Conservation (phyloP, 495 filamentous ascomycete species). For the Trypethelium eluteriae region DNA sequence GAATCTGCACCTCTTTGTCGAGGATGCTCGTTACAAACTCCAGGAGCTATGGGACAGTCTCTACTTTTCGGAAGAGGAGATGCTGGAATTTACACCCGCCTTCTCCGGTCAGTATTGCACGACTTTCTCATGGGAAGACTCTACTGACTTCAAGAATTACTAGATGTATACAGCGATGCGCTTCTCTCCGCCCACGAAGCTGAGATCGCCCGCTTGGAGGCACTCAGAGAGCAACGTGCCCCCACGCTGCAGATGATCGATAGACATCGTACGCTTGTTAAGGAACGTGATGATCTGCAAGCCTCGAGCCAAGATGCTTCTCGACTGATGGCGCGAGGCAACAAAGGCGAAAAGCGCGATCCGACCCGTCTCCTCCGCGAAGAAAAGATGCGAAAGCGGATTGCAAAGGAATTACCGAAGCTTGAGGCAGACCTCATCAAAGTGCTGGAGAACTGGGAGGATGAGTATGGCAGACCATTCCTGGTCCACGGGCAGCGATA, state of each 20-base stretch:
- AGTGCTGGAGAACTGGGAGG: slow-evolving; percentile 78
- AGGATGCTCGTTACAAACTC: slow-evolving; percentile 80
- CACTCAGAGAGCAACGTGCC: slow-evolving; percentile 76
- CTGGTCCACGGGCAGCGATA: slow-evolving; percentile 87
- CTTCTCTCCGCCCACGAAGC: slow-evolving; percentile 81
- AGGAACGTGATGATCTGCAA: slow-evolving; percentile 81
- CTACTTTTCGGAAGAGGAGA: slow-evolving; percentile 94
- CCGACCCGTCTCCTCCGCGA: slow-evolving; percentile 90
- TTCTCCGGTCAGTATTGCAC: slow-evolving; percentile 59
- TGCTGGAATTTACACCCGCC: slow-evolving; percentile 91
- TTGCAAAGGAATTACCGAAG: slow-evolving; percentile 90
- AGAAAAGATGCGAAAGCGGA: slow-evolving; percentile 96
- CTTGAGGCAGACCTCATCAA: slow-evolving; percentile 74
- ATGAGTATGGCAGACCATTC: slow-evolving; percentile 89
- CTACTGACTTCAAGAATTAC: slow-evolving; percentile 13
- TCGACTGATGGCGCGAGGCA: slow-evolving; percentile 76
- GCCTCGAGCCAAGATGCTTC: slow-evolving; percentile 88
- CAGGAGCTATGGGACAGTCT: slow-evolving; percentile 91
- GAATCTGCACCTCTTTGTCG: slow-evolving; percentile 90
- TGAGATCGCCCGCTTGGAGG: slow-evolving; percentile 75
- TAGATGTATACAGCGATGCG: slow-evolving; percentile 77
- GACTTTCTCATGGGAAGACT: neutral
- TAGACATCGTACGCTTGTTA: slow-evolving; percentile 71
- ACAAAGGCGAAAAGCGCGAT: slow-evolving; percentile 84
- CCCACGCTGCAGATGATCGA: slow-evolving; percentile 77